A percentile compares a stretch with the other conserved stretches of the same genome.
Evolutionary conservation across 192 early-diverging fungal genomes (phyloP).

Genomic region (Coemansia sp.): DNA sequence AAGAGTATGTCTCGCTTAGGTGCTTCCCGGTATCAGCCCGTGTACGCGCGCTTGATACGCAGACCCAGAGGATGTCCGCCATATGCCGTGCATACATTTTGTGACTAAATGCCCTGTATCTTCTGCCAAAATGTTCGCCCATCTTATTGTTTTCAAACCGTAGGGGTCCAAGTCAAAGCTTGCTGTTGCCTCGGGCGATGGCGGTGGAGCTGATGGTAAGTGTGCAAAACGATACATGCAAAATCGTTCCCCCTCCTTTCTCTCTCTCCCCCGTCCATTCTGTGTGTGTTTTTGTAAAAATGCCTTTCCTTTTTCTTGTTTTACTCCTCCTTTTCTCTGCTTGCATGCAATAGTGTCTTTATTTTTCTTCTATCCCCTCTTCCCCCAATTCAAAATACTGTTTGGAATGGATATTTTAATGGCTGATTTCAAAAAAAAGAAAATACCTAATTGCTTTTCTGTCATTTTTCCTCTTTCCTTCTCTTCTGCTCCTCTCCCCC

Average conservation of each 20-base stretch:
- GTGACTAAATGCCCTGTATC: neutral
- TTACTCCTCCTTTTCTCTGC: neutral
- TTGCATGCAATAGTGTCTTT: neutral
- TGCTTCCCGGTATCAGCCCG: neutral
- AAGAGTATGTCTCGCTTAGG: conserved; percentile 9
- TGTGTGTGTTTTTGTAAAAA: neutral
- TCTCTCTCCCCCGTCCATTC: too few relatives aligned
- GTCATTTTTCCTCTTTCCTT: too few relatives aligned
- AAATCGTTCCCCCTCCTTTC: neutral
- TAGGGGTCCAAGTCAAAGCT: conserved; percentile 25
- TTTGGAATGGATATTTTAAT: neutral
- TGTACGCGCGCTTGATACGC: too few relatives aligned
- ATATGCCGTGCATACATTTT: too few relatives aligned
- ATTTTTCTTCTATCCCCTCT: neutral
- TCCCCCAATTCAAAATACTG: neutral
- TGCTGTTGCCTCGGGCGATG: conserved; percentile 10
- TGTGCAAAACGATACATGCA: neutral
- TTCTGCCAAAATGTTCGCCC: neutral
- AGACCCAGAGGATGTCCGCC: too few relatives aligned
- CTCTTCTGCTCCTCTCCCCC: neutral
- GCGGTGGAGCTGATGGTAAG: conserved; percentile 24
- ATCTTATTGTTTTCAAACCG: neutral
- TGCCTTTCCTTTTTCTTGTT: neutral
- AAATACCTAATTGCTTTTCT: too few relatives aligned
- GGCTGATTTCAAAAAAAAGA: neutral